Evolutionary conservation across 2,329 filamentous ascomycete species (phyloP).

Genomic region (Aureobasidium mangrovei): DNA sequence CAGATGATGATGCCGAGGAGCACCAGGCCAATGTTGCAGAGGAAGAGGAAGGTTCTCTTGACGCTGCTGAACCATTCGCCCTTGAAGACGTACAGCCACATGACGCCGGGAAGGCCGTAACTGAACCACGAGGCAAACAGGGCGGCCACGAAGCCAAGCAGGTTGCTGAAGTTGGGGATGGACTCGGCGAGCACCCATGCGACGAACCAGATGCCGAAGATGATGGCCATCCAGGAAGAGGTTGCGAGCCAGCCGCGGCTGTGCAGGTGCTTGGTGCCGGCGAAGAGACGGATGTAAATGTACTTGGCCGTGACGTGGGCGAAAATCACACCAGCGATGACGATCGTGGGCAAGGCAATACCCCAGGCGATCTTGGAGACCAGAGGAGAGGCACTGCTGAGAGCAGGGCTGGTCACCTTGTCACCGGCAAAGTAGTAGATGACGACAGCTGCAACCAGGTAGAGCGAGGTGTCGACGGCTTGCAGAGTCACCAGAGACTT

Average conservation of each 20-base stretch:
- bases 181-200: constrained; percentile 58
- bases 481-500: constrained; percentile 57
- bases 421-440: constrained; percentile 58
- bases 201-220: constrained; percentile 48
- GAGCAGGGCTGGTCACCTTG: constrained; percentile 53
- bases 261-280: constrained; percentile 43
- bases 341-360: constrained; percentile 60
- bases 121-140: constrained; percentile 59
- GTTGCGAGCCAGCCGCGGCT: constrained; percentile 33
- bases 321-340: constrained; percentile 63
- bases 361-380: constrained; percentile 59
- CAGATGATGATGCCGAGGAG: constrained; percentile 22
- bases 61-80: constrained; percentile 34
- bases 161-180: constrained; percentile 15
- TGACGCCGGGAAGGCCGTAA: constrained; percentile 18
- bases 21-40: constrained; percentile 35
- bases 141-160: constrained; percentile 35
- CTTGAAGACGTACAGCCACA: constrained; percentile 36
- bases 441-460: constrained; percentile 55
- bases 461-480: constrained; percentile 51
- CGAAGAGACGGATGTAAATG: constrained; percentile 57
- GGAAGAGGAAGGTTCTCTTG: constrained; percentile 33
- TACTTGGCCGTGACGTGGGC: constrained; percentile 57
- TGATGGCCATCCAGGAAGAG: constrained; percentile 52
- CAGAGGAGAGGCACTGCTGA: constrained; percentile 48